A percentile compares a stretch with the other conserved stretches of the same genome.
These are phyloP conservation scores for Boletus rubropictus DNA, from an alignment of 768 basidiomycete species.

Conservation along the genomic window DNA sequence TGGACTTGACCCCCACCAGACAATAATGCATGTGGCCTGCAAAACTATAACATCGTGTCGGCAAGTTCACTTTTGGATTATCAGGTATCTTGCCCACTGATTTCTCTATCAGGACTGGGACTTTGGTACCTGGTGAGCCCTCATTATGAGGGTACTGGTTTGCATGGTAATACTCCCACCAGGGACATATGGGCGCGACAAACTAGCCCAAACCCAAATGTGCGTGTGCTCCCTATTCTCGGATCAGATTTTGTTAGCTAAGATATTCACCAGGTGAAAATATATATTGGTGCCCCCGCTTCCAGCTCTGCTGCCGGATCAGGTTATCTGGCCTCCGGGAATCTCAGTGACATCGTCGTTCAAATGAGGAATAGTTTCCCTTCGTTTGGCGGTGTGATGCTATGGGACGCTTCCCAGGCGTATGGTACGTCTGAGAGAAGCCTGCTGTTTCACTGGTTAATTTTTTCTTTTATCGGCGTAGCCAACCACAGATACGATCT, in stretches of 20 bases:
- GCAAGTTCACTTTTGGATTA: constrained; percentile 32
- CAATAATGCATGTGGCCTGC: constrained; percentile 40
- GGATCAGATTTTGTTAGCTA: constrained; percentile 1
- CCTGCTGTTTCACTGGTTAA: constrained; percentile 1
- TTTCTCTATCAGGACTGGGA: constrained; percentile 41
- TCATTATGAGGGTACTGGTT: not conserved
- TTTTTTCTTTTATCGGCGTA: constrained; percentile 9
- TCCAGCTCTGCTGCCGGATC: constrained; percentile 38
- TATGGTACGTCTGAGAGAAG: constrained; percentile 15
- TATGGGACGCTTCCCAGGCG: constrained; percentile 44
- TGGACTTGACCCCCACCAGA: constrained; percentile 22
- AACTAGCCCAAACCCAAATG: constrained; percentile 38
- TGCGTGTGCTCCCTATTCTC: constrained; percentile 13
- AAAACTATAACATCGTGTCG: constrained; percentile 47
- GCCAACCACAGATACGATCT: constrained; percentile 57
- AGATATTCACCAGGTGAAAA: constrained; percentile 28
- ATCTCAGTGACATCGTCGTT: constrained; percentile 31
- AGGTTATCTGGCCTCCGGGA: constrained; percentile 32
- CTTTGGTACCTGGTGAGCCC: constrained; percentile 29
- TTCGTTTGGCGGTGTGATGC: constrained; percentile 41
- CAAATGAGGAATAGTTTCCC: constrained; percentile 35
- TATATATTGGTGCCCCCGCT: constrained; percentile 40
- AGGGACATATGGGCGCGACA: constrained; percentile 44
- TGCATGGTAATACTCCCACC: constrained; percentile 10
- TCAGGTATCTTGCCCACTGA: not conserved